These are phyloP conservation scores for Ramaria sp. DNA, from an alignment of 768 basidiomycete species.

Conservation along the genomic window DNA sequence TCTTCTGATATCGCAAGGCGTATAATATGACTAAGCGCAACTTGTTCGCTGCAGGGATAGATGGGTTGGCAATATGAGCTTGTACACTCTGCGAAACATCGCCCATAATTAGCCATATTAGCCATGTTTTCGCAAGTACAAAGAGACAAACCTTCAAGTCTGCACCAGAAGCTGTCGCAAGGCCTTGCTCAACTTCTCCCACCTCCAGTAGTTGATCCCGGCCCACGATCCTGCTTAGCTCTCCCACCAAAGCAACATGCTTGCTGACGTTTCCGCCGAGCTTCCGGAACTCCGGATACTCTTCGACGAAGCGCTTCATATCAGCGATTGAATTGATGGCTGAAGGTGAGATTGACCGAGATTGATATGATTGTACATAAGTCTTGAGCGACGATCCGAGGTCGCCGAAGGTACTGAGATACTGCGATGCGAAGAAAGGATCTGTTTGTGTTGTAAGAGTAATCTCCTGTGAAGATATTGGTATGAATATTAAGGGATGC, in stretches of 20 bases:
- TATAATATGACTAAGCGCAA: conserved; percentile 85
- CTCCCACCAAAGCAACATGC: conserved; percentile 94
- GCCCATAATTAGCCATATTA: not conserved
- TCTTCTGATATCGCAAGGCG: conserved; percentile 91
- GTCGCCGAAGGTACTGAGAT: conserved; percentile 92
- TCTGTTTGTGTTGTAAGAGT: conserved; percentile 87
- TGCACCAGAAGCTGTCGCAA: conserved; percentile 84
- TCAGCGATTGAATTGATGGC: conserved; percentile 90
- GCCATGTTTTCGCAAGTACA: not conserved
- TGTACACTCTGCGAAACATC: conserved; percentile 62
- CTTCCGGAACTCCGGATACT: conserved; percentile 95
- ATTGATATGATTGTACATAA: conserved; percentile 91
- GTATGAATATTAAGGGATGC: not conserved
- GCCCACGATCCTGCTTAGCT: conserved; percentile 84
- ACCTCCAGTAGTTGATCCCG: conserved; percentile 78
- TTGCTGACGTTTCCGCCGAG: conserved; percentile 98
- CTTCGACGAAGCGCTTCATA: conserved; percentile 97
- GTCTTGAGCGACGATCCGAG: conserved; percentile 83
- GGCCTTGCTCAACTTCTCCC: conserved; percentile 91
- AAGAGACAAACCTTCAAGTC: conserved; percentile 53
- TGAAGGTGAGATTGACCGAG: conserved; percentile 64
- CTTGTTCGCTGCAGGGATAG: conserved; percentile 70
- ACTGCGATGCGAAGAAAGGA: conserved; percentile 85
- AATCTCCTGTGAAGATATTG: conserved; percentile 53
- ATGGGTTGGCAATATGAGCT: conserved; percentile 54